Evolutionary conservation across 1,284 basidiomycete genomes (phyloP), one percentile per base, ranked within the genome.

Genomic region (Termitomyces sp.): DNA sequence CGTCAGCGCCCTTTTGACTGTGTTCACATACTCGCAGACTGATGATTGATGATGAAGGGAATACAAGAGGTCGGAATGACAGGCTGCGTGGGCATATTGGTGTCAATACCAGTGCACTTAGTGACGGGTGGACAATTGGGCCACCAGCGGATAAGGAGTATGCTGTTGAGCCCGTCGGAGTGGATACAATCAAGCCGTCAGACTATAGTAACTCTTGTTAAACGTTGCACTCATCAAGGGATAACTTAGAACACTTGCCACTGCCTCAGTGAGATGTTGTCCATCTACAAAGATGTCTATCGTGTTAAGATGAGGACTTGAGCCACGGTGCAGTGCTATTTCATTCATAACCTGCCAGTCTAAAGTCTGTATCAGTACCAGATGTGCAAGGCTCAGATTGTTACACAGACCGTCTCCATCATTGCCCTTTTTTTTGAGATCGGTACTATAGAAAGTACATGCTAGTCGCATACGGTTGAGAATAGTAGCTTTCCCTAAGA

Each of bases 271-370:
- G 13, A 98, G 78, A 73, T 97, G 93, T 66, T 96, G 92, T 0
- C 90, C 93, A 65, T 98, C 92, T n/a, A 97, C 94, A 68, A 82
- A 97, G 8, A 94, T 90, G 66, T 98, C 94, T 55, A 98, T 94
- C 5, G 92, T 93, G 58, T 94, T 94, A 51, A 98, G 78, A 65
- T 98, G 95, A 1, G 94, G 91, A 61, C 90, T 90, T 26, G 90
- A 82, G 4, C 95, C 95, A 21, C 95, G 84, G 70, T 98, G 96
- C 21, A 98, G 76, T 9, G 93, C 86, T 53, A 98, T 86, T 71
- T 98, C 96, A 67, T 98, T 98, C 93, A 98, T 96, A 34, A 97
- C 93, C 70, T 98, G 94, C 84, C 92, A 92, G 59, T 90, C 94
- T 84, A 56, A 44, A 45, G 26, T 45, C 5, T 44, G 28, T 28